Conservation (phyloP, 176 grass and related monocot genomes). For the Sorghum bicolor region DNA sequence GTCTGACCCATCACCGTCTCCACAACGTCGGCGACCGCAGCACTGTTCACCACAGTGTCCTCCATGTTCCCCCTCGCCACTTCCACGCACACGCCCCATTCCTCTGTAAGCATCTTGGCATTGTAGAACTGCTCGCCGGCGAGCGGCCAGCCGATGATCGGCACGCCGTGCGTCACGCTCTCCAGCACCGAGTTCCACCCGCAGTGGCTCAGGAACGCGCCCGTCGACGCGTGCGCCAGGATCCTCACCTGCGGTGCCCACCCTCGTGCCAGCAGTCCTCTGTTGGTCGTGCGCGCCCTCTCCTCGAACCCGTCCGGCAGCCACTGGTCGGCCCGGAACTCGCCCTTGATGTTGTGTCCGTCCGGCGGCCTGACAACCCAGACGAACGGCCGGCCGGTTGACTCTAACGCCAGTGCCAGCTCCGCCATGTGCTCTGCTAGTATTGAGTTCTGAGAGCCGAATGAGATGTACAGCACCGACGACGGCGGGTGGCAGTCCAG, state of each 20-base stretch:
- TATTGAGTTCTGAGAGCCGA: slow-evolving; percentile 32
- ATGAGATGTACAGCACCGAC: slow-evolving; percentile 35
- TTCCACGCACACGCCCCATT: slow-evolving; percentile 33
- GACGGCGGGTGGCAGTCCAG: slow-evolving; percentile 16
- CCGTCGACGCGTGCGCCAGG: slow-evolving; percentile 43
- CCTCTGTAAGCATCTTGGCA: slow-evolving; percentile 19
- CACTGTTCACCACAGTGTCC: neutral
- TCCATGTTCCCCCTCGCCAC: slow-evolving; percentile 29
- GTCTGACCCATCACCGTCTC: slow-evolving; percentile 10
- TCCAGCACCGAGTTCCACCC: slow-evolving; percentile 55
- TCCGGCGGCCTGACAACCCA: slow-evolving; percentile 21
- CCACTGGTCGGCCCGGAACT: slow-evolving; percentile 13
- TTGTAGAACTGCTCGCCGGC: slow-evolving; percentile 37
- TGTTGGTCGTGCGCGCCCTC: neutral
- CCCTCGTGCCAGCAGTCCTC: neutral
- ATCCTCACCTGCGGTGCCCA: slow-evolving; percentile 43
- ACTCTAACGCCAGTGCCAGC: slow-evolving; percentile 23
- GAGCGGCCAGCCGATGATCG: slow-evolving; percentile 35
- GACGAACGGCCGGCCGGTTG: slow-evolving; percentile 26
- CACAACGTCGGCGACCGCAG: neutral
- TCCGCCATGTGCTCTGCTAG: slow-evolving; percentile 24
- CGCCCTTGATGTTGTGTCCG: neutral
- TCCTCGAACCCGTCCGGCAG: slow-evolving; percentile 32
- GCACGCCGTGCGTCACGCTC: slow-evolving; percentile 47
- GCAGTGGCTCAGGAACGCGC: slow-evolving; percentile 45